These are phyloP conservation scores for Trametes cinnabarina DNA, from an alignment of 768 basidiomycete genomes.

Conservation along the genomic window DNA sequence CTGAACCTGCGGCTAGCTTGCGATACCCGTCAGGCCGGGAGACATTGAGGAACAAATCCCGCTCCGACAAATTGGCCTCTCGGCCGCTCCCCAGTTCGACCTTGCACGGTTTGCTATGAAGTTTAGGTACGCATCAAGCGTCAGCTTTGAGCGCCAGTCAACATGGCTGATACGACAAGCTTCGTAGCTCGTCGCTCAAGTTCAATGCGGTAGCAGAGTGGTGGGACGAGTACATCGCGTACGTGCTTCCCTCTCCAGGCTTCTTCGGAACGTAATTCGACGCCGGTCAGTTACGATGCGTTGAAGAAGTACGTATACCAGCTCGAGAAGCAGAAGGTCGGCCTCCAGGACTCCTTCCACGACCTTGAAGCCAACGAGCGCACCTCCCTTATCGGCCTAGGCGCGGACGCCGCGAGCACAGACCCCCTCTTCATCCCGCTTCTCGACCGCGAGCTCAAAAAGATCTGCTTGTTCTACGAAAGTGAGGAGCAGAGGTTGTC, in stretches of 20 bases:
- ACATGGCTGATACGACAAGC: too few species aligned
- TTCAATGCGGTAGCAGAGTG: slow-evolving; percentile 91
- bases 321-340: slow-evolving; percentile 73
- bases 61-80: slow-evolving; percentile 22
- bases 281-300: slow-evolving; percentile 64
- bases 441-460: slow-evolving; percentile 78
- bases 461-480: slow-evolving; percentile 78
- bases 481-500: slow-evolving; percentile 71
- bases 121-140: slow-evolving; percentile 47
- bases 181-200: slow-evolving; percentile 71
- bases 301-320: slow-evolving; percentile 86
- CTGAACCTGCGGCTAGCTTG: neutral
- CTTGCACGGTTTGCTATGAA: slow-evolving; percentile 45
- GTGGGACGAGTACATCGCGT: slow-evolving; percentile 93
- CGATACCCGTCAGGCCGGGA: slow-evolving; percentile 1
- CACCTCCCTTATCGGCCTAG: slow-evolving; percentile 50
- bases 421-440: slow-evolving; percentile 68
- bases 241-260: slow-evolving; percentile 32
- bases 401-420: slow-evolving; percentile 36
- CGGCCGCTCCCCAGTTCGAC: slow-evolving; percentile 13
- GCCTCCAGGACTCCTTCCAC: slow-evolving; percentile 34
- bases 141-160: too few species aligned
- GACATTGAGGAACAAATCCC: slow-evolving; percentile 26
- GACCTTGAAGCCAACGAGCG: slow-evolving; percentile 70
- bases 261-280: neutral